phyloP scores from a whole-genome alignment of 148 eudicot genomes.

The Arctostaphylos glauca region DNA sequence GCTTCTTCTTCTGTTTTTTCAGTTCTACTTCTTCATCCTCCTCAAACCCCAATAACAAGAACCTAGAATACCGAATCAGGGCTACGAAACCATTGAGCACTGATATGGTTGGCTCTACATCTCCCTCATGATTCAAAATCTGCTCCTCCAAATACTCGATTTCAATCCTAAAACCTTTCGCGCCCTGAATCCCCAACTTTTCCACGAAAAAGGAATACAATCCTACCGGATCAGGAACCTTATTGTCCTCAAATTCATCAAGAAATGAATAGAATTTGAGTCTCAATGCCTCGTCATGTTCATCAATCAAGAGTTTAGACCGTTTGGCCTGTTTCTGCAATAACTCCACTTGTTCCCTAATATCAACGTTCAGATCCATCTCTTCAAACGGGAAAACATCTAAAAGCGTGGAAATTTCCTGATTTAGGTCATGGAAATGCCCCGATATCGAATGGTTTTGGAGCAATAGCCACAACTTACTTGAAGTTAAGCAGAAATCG shows the following conservation, averaged over 20 bases:
- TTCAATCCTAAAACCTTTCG: constrained; percentile 51
- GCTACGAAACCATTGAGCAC: constrained; percentile 76
- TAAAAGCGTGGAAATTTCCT: constrained; percentile 68
- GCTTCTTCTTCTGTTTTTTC: constrained; percentile 34
- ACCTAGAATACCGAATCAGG: constrained; percentile 61
- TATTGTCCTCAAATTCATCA: constrained; percentile 51
- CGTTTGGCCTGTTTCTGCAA: constrained; percentile 55
- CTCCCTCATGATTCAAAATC: constrained; percentile 68
- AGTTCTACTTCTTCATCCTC: constrained; percentile 60
- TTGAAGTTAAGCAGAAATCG: constrained; percentile 60
- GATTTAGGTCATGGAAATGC: constrained; percentile 80
- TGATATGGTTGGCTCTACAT: constrained; percentile 61
- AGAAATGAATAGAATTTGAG: constrained; percentile 46
- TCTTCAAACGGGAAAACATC: constrained; percentile 74
- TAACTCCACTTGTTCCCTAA: constrained; percentile 72
- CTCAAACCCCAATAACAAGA: constrained; percentile 69
- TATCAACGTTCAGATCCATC: constrained; percentile 51
- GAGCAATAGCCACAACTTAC: constrained; percentile 74
- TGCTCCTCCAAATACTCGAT: constrained; percentile 92
- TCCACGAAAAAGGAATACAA: constrained; percentile 53
- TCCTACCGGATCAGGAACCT: constrained; percentile 34
- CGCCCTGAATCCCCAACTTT: constrained; percentile 46
- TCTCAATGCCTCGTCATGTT: constrained; percentile 56
- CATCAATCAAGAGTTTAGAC: constrained; percentile 51
- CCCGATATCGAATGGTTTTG: constrained; percentile 77